Evolutionary conservation across 164 flowering plant species (phyloP), one percentile per base, ranked within the genome.

Genomic region (Berberis vulgaris): DNA sequence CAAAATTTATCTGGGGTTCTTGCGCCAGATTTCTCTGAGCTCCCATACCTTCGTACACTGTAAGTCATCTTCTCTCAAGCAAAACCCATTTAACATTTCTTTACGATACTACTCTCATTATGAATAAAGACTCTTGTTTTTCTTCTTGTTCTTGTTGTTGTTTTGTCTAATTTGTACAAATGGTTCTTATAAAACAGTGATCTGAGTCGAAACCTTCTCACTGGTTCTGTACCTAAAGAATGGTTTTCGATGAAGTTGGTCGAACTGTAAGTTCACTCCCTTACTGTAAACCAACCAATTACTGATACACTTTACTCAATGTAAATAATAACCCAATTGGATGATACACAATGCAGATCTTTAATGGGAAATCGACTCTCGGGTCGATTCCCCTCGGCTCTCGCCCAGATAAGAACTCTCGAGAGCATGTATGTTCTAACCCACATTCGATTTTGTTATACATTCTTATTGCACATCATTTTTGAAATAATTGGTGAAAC

Each of bases 321-420:
- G 54, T 41, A 13, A 6, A 3, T 1, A 38, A 54, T 54, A 41
- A n/a, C n/a, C 8, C 52, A 3, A 64, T 42, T 45, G 41, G 39
- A 43, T 45, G 42, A 38, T 57, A 43, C 47, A 54, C 7, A 43
- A n/a, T 68, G 74, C 87, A 89, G 96, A 68, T 80, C 92, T 54
- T 68, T 89, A 0, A 86, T 89, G 96, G 88, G 84, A 61, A 89
- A 89, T 70, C 78, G 73, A 43, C 71, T 89, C 62, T 83, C 88
- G 1, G 96, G 96, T 63, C 87, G 84, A 60, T 89, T 89, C 67
- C 96, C 96, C 38, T 70, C 66, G 60, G 83, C 63, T 26, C 71
- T 89, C 45, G 81, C 88, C 64, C 79, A 62, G 56, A 81, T 89
- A 61, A 81, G 79, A 60, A 71, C 86, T 46, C 90, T 89, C 42